phyloP scores from a whole-genome alignment of 306 rosid species.

The Casuarina cunninghamiana region DNA sequence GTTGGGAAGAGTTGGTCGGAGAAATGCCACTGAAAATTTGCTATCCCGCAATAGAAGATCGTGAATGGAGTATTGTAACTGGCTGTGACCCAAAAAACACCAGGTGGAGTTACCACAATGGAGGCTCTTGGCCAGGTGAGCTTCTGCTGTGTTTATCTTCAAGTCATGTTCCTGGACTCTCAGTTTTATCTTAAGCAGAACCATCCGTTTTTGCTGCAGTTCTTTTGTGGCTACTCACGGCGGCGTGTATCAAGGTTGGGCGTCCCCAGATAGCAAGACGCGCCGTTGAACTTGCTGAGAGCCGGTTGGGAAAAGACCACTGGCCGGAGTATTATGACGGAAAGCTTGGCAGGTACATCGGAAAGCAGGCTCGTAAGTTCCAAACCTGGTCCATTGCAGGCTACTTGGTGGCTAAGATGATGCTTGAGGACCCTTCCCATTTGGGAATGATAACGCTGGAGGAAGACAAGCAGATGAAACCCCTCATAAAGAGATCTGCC shows the following conservation, averaged over 20 bases:
- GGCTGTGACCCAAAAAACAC: conserved; percentile 47
- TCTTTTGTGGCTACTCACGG: conserved; percentile 40
- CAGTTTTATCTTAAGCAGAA: too few species aligned
- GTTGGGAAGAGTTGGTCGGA: conserved; percentile 44
- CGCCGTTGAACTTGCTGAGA: conserved; percentile 35
- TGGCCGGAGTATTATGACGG: conserved; percentile 47
- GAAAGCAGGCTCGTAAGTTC: conserved; percentile 35
- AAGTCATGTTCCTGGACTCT: too few species aligned
- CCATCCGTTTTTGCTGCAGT: conserved; percentile 16
- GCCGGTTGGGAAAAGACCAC: conserved; percentile 36
- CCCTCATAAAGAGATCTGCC: conserved; percentile 30
- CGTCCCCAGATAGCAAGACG: conserved; percentile 39
- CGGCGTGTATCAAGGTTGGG: conserved; percentile 34
- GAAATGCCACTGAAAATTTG: conserved; percentile 44
- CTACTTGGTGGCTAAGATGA: conserved; percentile 46
- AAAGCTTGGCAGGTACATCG: conserved; percentile 30
- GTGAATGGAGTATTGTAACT: conserved; percentile 33
- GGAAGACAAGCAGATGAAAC: conserved; percentile 35
- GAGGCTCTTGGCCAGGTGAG: conserved; percentile 50
- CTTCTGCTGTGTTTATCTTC: background rate
- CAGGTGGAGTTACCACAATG: conserved; percentile 47
- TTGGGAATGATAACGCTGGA: conserved; percentile 37
- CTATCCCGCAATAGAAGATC: conserved; percentile 31
- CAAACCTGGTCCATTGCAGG: conserved; percentile 44
- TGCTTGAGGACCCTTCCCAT: conserved; percentile 44